Percentiles rank a stretch among this genome's conserved stretches.
phyloP scores from a whole-genome alignment of 1,284 basidiomycete species.

The Rhodotorula sp. region DNA sequence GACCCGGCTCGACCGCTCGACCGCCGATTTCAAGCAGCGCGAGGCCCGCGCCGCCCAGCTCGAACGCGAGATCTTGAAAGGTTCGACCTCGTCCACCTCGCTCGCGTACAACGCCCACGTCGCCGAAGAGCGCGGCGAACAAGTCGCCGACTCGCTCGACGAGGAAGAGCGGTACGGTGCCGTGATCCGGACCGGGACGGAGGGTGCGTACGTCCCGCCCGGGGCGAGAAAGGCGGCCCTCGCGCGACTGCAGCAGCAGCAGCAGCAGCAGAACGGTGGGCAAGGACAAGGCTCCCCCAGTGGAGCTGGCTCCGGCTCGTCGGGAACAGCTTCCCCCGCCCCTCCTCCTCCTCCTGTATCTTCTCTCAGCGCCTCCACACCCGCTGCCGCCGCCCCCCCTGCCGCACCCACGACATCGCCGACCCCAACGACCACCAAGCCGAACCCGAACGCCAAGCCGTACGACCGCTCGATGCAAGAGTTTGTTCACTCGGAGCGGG shows the following conservation, averaged over 20 bases:
- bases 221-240: constrained; percentile 62
- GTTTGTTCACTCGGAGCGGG: constrained; percentile 84
- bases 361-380: background rate
- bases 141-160: constrained; percentile 66
- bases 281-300: too few species aligned
- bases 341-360: constrained; percentile 4
- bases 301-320: background rate
- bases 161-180: constrained; percentile 98
- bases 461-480: constrained; percentile 59
- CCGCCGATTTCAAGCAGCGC: constrained; percentile 80
- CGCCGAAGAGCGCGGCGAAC: constrained; percentile 80
- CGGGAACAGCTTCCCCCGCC: constrained; percentile 1
- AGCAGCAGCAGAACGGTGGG: constrained; percentile 12
- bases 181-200: constrained; percentile 67
- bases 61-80: constrained; percentile 82
- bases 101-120: constrained; percentile 69
- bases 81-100: constrained; percentile 43
- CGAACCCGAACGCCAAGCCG: constrained; percentile 8
- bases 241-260: constrained; percentile 41
- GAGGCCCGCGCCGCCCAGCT: constrained; percentile 84
- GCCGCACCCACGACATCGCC: background rate
- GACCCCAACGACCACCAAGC: constrained; percentile 45
- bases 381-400: background rate
- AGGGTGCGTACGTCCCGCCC: constrained; percentile 89
- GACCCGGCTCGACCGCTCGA: constrained; percentile 82